Conservation (phyloP, 805 yeast species). For the Tetrapisispora arboricola region DNA sequence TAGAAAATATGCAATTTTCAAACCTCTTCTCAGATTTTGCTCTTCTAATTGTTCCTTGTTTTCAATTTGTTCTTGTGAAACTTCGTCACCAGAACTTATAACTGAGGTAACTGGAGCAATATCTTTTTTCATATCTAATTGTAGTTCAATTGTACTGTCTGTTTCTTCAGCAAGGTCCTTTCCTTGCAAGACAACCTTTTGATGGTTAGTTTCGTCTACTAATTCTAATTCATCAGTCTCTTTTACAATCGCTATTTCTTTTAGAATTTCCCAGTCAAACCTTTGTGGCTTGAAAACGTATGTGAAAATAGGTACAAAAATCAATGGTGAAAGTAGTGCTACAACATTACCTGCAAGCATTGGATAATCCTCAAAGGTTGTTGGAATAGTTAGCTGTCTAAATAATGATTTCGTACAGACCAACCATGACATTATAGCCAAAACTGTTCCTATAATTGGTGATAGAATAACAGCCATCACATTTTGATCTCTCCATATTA, state of each 20-base stretch:
- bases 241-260: conserved; percentile 53
- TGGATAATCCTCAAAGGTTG: conserved; percentile 74
- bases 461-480: conserved; percentile 58
- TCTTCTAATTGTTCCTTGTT: conserved; percentile 41
- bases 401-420: conserved; percentile 37
- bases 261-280: conserved; percentile 62
- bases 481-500: conserved; percentile 57
- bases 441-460: conserved; percentile 67
- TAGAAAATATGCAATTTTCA: conserved; percentile 50
- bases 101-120: conserved; percentile 19
- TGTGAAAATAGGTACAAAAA: conserved; percentile 59
- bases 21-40: conserved; percentile 41
- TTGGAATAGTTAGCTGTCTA: conserved; percentile 37
- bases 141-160: background rate
- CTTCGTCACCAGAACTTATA: conserved; percentile 25
- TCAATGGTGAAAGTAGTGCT: conserved; percentile 61
- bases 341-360: conserved; percentile 87
- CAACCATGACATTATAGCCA: conserved; percentile 66
- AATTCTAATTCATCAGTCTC: conserved; percentile 52
- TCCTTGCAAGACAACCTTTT: background rate
- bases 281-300: conserved; percentile 55
- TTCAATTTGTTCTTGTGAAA: conserved; percentile 12
- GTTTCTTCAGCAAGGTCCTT: background rate
- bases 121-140: background rate
- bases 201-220: conserved; percentile 12